phyloP scores from a whole-genome alignment of 192 early-diverging fungal genomes.

The Chytriomyces hyalinus region DNA sequence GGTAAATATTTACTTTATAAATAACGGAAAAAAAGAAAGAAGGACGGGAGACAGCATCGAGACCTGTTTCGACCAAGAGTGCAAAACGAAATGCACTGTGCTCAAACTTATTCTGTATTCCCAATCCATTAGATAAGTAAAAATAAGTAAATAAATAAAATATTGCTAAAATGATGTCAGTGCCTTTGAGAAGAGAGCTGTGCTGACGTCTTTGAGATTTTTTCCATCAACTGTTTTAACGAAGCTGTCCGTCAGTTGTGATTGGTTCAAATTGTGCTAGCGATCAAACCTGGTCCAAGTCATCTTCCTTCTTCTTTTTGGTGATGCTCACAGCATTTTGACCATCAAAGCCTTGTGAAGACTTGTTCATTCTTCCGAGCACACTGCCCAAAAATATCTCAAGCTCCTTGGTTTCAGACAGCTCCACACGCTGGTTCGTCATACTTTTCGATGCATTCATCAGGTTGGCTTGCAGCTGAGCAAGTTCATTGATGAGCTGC shows the following conservation, averaged over 20 bases:
- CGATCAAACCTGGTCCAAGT: constrained; percentile 16
- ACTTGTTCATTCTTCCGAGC: constrained; percentile 13
- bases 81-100: no score
- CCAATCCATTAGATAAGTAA: not conserved
- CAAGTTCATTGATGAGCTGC: constrained; percentile 38
- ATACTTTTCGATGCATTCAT: constrained; percentile 21
- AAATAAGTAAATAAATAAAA: not conserved
- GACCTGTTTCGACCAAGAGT: no score
- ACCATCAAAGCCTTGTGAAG: constrained; percentile 8
- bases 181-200: constrained; percentile 11
- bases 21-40: not conserved
- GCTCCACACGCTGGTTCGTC: constrained; percentile 22
- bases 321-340: constrained; percentile 26
- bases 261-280: not conserved
- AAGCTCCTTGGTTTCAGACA: constrained; percentile 26
- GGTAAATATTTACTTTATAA: no score
- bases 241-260: not conserved
- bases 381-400: constrained; percentile 24
- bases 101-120: no score
- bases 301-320: constrained; percentile 30
- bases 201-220: constrained; percentile 21
- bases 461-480: constrained; percentile 16
- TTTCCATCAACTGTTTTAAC: constrained; percentile 21
- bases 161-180: not conserved
- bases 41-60: not conserved